Conservation (phyloP, 2,329 filamentous ascomycete genomes). For the Monilinia fructicola region DNA sequence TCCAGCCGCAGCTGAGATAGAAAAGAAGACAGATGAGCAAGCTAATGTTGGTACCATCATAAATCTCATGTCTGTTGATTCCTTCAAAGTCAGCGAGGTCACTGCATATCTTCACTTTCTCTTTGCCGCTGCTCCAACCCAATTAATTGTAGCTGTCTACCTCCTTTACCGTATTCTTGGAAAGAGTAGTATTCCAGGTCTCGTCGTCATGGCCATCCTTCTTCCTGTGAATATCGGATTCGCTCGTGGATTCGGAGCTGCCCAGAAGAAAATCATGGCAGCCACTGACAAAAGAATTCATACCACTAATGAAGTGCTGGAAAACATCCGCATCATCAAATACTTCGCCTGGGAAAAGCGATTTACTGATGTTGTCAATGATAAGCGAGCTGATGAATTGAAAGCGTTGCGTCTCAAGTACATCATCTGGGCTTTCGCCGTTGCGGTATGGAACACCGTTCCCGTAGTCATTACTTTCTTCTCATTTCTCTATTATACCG, state of each 20-base stretch:
- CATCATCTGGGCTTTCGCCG: conserved; percentile 86
- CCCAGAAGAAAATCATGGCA: conserved; percentile 87
- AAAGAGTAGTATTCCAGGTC: conserved; percentile 88
- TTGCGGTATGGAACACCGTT: conserved; percentile 94
- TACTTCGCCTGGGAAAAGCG: conserved; percentile 98
- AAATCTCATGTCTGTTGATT: conserved; percentile 98
- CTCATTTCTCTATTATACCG: conserved; percentile 90
- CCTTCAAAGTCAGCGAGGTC: conserved; percentile 95
- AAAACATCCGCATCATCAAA: conserved; percentile 98
- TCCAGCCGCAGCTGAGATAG: conserved; percentile 20
- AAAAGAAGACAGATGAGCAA: conserved; percentile 60
- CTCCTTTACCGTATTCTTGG: conserved; percentile 90
- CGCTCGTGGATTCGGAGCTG: conserved; percentile 77
- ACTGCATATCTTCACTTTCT: conserved; percentile 94
- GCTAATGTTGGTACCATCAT: conserved; percentile 98
- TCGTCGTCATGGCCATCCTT: conserved; percentile 84
- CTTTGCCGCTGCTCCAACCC: conserved; percentile 86
- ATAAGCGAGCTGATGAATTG: conserved; percentile 80
- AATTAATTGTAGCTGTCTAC: conserved; percentile 76
- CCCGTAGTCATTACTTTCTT: conserved; percentile 95
- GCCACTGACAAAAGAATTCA: conserved; percentile 96
- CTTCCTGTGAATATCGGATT: conserved; percentile 89
- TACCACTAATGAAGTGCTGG: conserved; percentile 92
- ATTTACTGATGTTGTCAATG: conserved; percentile 81
- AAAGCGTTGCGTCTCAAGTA: conserved; percentile 77